Percentiles rank a stretch among this genome's conserved stretches.
Evolutionary conservation across 192 early-diverging fungal genomes (phyloP).

Genomic region (Gorgonomyces haynaldii): DNA sequence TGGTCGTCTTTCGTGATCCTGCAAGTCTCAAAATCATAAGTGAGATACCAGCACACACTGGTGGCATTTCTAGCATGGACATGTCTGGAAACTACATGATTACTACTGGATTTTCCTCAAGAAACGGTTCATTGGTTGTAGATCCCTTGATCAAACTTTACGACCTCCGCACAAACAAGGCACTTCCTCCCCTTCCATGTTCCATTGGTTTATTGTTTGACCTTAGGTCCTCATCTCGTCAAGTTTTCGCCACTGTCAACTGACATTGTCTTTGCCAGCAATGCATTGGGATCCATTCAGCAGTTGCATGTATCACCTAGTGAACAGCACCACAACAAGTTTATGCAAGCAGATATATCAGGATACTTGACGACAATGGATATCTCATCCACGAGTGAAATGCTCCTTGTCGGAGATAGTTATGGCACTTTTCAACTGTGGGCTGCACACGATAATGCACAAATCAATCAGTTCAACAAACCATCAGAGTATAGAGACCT

Average conservation of each 20-base stretch:
- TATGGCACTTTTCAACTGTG: constrained; percentile 69
- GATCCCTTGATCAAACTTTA: constrained; percentile 76
- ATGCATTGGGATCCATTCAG: constrained; percentile 3
- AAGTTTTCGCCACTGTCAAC: constrained; percentile 61
- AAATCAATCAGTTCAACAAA: constrained; percentile 54
- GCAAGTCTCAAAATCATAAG: constrained; percentile 48
- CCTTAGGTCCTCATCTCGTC: too few species aligned
- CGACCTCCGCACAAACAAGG: constrained; percentile 61
- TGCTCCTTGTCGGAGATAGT: constrained; percentile 66
- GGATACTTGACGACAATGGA: constrained; percentile 58
- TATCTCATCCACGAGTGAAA: constrained; percentile 66
- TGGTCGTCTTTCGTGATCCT: constrained; percentile 57
- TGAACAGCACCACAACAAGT: constrained; percentile 60
- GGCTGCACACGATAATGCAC: constrained; percentile 50
- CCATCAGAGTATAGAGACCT: constrained; percentile 41
- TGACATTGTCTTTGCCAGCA: constrained; percentile 50
- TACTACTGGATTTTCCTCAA: constrained; percentile 62
- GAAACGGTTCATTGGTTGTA: constrained; percentile 45
- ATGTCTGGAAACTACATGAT: constrained; percentile 59
- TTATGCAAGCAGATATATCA: constrained; percentile 34
- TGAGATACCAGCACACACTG: constrained; percentile 61
- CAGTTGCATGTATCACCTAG: constrained; percentile 10
- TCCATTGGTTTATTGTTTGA: constrained; percentile 49
- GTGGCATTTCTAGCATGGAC: constrained; percentile 64
- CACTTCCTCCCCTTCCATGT: constrained; percentile 60